Conservation (phyloP, 352 stramenopile genomes). For the Phytophthora syringae region DNA sequence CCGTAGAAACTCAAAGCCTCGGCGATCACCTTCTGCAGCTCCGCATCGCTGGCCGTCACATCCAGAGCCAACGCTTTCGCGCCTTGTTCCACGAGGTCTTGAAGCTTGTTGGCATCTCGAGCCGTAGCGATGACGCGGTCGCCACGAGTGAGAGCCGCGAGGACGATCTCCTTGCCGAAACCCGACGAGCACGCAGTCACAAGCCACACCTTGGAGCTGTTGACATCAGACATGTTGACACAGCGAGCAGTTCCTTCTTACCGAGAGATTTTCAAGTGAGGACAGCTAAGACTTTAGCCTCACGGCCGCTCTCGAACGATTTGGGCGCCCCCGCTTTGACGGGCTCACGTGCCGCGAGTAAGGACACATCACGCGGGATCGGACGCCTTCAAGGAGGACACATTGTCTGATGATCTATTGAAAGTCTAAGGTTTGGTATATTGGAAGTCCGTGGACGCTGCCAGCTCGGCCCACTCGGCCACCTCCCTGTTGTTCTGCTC, state of each 20-base stretch:
- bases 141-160: slow-evolving; percentile 37
- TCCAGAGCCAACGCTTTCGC: slow-evolving; percentile 42
- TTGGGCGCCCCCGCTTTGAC: slow-evolving; percentile 12
- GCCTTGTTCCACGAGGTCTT: slow-evolving; percentile 34
- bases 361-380: slow-evolving; percentile 26
- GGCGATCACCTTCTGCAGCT: slow-evolving; percentile 29
- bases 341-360: not conserved
- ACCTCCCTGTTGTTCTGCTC: slow-evolving; percentile 30
- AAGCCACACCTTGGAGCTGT: slow-evolving; percentile 45
- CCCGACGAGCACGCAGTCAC: slow-evolving; percentile 51
- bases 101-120: slow-evolving; percentile 28
- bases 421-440: no score
- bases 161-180: slow-evolving; percentile 37
- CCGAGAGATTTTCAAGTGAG: slow-evolving; percentile 22
- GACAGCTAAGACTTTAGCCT: not conserved
- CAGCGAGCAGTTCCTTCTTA: slow-evolving; percentile 2
- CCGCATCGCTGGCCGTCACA: slow-evolving; percentile 39
- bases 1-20: slow-evolving; percentile 26
- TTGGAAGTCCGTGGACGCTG: slow-evolving; percentile 33
- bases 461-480: slow-evolving; percentile 31
- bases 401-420: slow-evolving; percentile 14
- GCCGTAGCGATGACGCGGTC: slow-evolving; percentile 53
- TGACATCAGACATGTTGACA: slow-evolving; percentile 21
- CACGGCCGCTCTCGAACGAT: slow-evolving; percentile 9
- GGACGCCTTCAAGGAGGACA: slow-evolving; percentile 4